Percentiles rank a stretch among this genome's conserved stretches.
These are phyloP conservation scores for Jatropha podagrica DNA, from an alignment of 441 rosid species.

Conservation along the genomic window DNA sequence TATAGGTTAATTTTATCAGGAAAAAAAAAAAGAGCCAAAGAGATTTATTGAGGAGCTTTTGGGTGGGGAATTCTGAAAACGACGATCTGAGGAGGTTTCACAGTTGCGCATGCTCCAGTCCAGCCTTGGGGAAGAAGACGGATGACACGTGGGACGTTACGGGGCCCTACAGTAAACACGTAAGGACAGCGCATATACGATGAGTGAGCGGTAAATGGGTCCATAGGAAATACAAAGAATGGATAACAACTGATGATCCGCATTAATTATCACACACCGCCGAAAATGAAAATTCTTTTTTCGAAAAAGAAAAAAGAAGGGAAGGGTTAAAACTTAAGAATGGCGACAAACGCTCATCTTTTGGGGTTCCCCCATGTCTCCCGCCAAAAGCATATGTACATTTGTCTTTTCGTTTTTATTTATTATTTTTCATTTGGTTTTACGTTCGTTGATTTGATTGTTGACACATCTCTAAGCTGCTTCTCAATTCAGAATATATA, in stretches of 20 bases:
- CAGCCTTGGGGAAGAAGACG: too few relatives aligned
- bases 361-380: conserved; percentile 1
- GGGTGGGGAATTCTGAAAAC: not conserved
- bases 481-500: too few relatives aligned
- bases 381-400: conserved; percentile 18
- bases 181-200: not conserved
- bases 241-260: not conserved
- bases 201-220: not conserved
- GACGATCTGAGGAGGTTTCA: not conserved
- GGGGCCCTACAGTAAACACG: not conserved
- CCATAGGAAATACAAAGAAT: not conserved
- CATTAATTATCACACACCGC: not conserved
- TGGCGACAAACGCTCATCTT: conserved; percentile 12
- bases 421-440: not conserved
- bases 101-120: not conserved
- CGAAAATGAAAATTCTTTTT: not conserved
- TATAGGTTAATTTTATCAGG: too few relatives aligned
- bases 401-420: too few relatives aligned
- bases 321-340: too few relatives aligned
- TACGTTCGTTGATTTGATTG: too few relatives aligned
- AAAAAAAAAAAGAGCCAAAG: too few relatives aligned
- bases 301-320: not conserved
- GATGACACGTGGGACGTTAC: conserved; percentile 12
- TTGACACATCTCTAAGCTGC: too few relatives aligned
- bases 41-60: not conserved